phyloP scores from a whole-genome alignment of 352 stramenopile genomes.

The Plasmopara viticola region DNA sequence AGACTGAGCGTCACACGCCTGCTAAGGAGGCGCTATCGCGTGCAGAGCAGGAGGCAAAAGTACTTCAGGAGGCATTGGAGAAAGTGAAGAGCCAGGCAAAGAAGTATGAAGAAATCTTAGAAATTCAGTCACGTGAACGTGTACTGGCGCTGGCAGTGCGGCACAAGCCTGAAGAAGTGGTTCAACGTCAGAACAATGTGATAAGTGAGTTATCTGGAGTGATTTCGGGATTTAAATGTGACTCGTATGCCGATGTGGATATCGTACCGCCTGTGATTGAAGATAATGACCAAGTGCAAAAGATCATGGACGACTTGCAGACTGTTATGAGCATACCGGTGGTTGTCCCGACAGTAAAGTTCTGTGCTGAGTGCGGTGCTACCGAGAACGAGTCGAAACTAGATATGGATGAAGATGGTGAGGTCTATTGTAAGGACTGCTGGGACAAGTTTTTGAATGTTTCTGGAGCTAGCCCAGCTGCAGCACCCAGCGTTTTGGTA shows the following conservation, averaged over 20 bases:
- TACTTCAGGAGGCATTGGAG: conserved; percentile 75
- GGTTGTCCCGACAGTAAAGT: conserved; percentile 66
- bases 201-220: conserved; percentile 65
- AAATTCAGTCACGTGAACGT: conserved; percentile 59
- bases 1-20: conserved; percentile 25
- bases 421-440: conserved; percentile 86
- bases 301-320: conserved; percentile 70
- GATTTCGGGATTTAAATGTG: conserved; percentile 70
- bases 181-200: conserved; percentile 77
- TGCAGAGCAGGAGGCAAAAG: conserved; percentile 61
- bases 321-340: conserved; percentile 79
- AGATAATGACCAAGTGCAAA: conserved; percentile 55
- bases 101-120: conserved; percentile 80
- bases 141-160: conserved; percentile 62
- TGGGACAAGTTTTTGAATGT: conserved; percentile 79
- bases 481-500: background rate
- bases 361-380: conserved; percentile 70
- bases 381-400: conserved; percentile 73
- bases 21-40: conserved; percentile 67
- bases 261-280: conserved; percentile 53
- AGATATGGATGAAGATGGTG: conserved; percentile 72
- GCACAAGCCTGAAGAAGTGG: conserved; percentile 70
- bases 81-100: conserved; percentile 80
- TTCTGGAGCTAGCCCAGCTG: conserved; percentile 24
- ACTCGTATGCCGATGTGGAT: conserved; percentile 69